A percentile compares a stretch with the other conserved stretches of the same genome.
These are phyloP conservation scores for Hyaloperonospora brassicae DNA, from an alignment of 352 stramenopile species.

Conservation along the genomic window DNA sequence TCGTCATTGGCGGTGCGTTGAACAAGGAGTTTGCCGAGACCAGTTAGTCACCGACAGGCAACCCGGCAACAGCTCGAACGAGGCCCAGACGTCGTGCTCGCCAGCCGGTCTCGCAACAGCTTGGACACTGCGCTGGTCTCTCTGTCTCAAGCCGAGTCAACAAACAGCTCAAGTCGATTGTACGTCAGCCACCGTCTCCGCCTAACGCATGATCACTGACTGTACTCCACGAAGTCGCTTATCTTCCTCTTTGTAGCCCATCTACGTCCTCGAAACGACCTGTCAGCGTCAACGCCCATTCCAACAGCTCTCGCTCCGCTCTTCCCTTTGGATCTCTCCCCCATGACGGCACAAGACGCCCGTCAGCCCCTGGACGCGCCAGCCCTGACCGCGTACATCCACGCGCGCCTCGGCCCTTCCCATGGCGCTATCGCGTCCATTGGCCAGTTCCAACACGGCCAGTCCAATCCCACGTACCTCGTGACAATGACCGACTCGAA, in stretches of 20 bases:
- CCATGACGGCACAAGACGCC: constrained; percentile 44
- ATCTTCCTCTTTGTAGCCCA: no score
- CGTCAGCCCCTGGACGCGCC: constrained; percentile 47
- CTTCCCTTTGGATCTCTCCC: no score
- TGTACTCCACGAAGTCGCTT: no score
- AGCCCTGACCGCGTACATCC: constrained; percentile 43
- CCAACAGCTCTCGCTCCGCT: no score
- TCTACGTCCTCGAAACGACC: no score
- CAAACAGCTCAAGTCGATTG: no score
- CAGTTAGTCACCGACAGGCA: constrained; percentile 19
- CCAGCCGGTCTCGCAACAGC: no score
- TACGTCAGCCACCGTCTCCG: no score
- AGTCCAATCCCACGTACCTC: constrained; percentile 86
- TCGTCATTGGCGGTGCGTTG: constrained; percentile 92
- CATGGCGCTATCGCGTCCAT: constrained; percentile 54
- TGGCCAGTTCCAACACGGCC: constrained; percentile 76
- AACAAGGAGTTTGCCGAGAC: constrained; percentile 92
- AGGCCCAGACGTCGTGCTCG: not conserved
- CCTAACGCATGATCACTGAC: no score
- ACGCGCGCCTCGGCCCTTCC: constrained; percentile 35
- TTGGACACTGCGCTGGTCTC: no score
- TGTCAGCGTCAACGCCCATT: no score
- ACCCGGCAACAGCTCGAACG: not conserved
- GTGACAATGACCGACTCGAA: constrained; percentile 47
- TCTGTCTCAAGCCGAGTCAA: no score